These are phyloP conservation scores for Globisporangium sylvaticum DNA, from an alignment of 352 stramenopile species.

Conservation along the genomic window DNA sequence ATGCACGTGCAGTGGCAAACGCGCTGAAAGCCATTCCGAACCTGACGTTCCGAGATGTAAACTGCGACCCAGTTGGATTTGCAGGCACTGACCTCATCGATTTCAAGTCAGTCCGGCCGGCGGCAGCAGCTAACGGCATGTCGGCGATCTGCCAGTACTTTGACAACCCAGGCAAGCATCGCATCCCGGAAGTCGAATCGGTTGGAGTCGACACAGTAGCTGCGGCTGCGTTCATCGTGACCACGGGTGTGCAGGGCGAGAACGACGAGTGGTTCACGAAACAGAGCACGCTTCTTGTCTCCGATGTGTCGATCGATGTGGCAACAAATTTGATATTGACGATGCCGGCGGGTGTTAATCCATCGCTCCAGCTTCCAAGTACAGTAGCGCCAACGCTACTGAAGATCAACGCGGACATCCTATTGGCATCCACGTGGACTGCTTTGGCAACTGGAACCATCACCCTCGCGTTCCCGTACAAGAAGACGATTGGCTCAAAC, in stretches of 20 bases:
- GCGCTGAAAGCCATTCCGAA: conserved; percentile 53
- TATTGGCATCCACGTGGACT: too few species aligned
- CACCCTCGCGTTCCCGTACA: conserved; percentile 25
- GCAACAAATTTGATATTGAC: too few species aligned
- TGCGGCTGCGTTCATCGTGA: conserved; percentile 24
- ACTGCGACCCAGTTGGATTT: conserved; percentile 26
- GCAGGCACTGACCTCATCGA: conserved; percentile 5
- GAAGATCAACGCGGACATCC: too few species aligned
- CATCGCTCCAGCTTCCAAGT: too few species aligned
- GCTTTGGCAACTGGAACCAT: too few species aligned
- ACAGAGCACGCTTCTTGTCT: too few species aligned
- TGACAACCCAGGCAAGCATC: conserved; percentile 49
- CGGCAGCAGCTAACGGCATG: conserved; percentile 22
- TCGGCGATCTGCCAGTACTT: conserved; percentile 54
- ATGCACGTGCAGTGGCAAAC: conserved; percentile 13
- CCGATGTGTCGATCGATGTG: too few species aligned
- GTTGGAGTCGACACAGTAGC: conserved; percentile 19
- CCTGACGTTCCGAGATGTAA: conserved; percentile 35
- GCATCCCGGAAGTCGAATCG: conserved; percentile 39
- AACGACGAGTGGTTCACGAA: conserved; percentile 60
- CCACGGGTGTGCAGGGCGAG: conserved; percentile 32
- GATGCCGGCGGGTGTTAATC: too few species aligned
- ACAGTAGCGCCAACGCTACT: too few species aligned
- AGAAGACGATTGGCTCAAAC: conserved; percentile 23
- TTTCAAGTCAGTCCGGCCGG: conserved; percentile 18